A percentile compares a stretch with the other conserved stretches of the same genome.
Conservation (phyloP, 2,329 filamentous ascomycete species). For the Geosmithia morbida region DNA sequence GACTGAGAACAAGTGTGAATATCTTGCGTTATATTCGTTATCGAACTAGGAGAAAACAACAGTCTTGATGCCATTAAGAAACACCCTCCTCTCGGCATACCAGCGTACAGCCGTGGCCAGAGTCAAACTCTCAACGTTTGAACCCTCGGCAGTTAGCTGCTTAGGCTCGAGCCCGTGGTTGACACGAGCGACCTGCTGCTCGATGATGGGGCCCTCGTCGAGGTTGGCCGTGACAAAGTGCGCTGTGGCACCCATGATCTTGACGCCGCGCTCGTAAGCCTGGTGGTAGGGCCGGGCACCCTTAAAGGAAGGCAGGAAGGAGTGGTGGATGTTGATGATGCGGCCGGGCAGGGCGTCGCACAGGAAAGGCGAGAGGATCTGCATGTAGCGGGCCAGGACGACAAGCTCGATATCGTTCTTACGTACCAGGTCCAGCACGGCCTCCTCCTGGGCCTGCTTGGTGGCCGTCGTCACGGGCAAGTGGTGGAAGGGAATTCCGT, state of each 20-base stretch:
- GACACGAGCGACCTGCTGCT: constrained; percentile 66
- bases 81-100: constrained; percentile 65
- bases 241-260: constrained; percentile 76
- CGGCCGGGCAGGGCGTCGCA: constrained; percentile 69
- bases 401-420: constrained; percentile 62
- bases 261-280: constrained; percentile 73
- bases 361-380: constrained; percentile 61
- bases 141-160: constrained; percentile 65
- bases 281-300: constrained; percentile 81
- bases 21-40: background rate
- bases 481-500: constrained; percentile 68
- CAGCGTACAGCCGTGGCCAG: constrained; percentile 71
- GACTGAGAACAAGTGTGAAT: no score
- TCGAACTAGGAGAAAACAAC: constrained; percentile 47
- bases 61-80: constrained; percentile 68
- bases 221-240: constrained; percentile 78
- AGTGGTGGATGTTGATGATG: constrained; percentile 90
- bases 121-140: constrained; percentile 74
- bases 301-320: constrained; percentile 77
- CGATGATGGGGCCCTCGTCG: constrained; percentile 79
- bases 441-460: constrained; percentile 57
- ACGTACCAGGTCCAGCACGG: constrained; percentile 55
- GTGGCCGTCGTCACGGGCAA: constrained; percentile 68
- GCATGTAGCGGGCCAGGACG: constrained; percentile 77
- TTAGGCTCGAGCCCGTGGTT: constrained; percentile 65